These are phyloP conservation scores for Cyclotella choctawhatcheeana DNA, from an alignment of 108 stramenopile genomes.

Conservation along the genomic window DNA sequence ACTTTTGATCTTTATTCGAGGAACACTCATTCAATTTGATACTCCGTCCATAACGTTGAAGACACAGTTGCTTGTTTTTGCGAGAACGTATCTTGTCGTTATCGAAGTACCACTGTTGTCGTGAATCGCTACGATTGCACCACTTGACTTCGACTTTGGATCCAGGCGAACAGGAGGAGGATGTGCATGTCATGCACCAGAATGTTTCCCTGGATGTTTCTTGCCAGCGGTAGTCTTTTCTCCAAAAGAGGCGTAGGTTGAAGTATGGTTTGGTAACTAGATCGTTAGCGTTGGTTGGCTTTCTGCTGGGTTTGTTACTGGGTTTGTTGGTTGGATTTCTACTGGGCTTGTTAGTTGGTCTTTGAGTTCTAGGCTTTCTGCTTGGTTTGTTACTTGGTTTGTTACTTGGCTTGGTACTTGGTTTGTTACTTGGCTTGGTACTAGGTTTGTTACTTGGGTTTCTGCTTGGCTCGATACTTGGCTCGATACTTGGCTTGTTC, in stretches of 20 bases:
- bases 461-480: no score
- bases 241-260: conserved; percentile 17
- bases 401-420: no score
- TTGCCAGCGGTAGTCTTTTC: conserved; percentile 14
- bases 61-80: conserved; percentile 6
- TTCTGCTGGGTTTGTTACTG: not conserved
- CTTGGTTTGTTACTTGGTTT: no score
- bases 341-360: not conserved
- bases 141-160: conserved; percentile 3
- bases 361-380: not conserved
- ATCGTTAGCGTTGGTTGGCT: not conserved
- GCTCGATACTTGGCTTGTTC: no score
- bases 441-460: no score
- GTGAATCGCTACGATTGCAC: conserved; percentile 5
- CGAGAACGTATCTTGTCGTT: conserved; percentile 9
- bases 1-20: not conserved
- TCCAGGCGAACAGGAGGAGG: not conserved
- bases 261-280: conserved; percentile 2
- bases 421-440: no score
- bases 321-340: no score
- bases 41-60: conserved; percentile 2
- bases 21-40: conserved; percentile 9
- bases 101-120: conserved; percentile 22
- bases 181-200: conserved; percentile 15
- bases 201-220: conserved; percentile 9